phyloP scores from a whole-genome alignment of 106 monocot genomes.

The Acorus gramineus region DNA sequence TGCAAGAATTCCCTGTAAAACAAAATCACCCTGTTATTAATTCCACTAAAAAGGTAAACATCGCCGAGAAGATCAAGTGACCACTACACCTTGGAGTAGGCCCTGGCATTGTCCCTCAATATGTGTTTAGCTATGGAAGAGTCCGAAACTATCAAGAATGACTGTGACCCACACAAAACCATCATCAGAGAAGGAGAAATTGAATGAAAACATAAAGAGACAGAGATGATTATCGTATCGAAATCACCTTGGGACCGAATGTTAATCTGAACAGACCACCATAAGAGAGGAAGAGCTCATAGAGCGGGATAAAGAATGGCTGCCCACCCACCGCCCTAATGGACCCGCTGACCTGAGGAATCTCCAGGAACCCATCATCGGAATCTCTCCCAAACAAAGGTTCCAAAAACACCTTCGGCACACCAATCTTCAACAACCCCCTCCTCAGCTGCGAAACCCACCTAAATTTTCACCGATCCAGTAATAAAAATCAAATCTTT shows the following conservation, averaged over 20 bases:
- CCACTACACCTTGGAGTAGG: conserved; percentile 77
- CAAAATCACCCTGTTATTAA: background rate
- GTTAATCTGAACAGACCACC: conserved; percentile 91
- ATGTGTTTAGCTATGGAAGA: conserved; percentile 81
- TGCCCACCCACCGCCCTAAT: conserved; percentile 36
- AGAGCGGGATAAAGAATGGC: conserved; percentile 84
- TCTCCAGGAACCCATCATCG: conserved; percentile 14
- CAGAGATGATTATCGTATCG: no score
- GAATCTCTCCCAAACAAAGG: conserved; percentile 18
- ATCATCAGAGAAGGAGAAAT: background rate
- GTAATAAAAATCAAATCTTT: background rate
- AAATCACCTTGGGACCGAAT: conserved; percentile 78
- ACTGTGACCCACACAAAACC: conserved; percentile 26
- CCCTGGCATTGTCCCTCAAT: conserved; percentile 74
- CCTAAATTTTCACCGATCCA: background rate
- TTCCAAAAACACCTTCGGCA: conserved; percentile 25
- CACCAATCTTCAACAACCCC: conserved; percentile 34
- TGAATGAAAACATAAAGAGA: background rate
- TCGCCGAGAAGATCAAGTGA: background rate
- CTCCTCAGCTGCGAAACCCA: conserved; percentile 17
- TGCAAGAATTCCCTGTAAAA: conserved; percentile 69
- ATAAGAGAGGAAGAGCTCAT: conserved; percentile 78
- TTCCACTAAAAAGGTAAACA: no score
- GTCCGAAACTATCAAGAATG: conserved; percentile 91
- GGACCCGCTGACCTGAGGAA: conserved; percentile 72